Evolutionary conservation across 1,284 basidiomycete species (phyloP).

Genomic region (Trichosporon sp.): DNA sequence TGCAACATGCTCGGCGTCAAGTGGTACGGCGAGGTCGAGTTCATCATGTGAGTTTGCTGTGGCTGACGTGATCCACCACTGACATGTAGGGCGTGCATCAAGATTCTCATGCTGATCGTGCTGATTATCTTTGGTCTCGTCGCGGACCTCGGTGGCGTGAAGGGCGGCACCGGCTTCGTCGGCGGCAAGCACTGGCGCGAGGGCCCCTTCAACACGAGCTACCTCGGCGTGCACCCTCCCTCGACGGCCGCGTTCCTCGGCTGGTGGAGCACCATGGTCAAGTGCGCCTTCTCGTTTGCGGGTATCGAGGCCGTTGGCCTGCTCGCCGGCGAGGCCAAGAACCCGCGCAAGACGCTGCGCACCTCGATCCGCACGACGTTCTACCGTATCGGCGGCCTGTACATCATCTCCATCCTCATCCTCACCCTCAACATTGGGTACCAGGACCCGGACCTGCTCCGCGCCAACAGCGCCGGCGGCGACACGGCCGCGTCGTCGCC

Average conservation of each 20-base stretch:
- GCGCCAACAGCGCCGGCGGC: constrained; percentile 59
- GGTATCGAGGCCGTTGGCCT: constrained; percentile 56
- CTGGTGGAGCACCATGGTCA: constrained; percentile 63
- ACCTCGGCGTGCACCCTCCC: constrained; percentile 27
- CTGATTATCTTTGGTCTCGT: constrained; percentile 66
- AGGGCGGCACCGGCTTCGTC: constrained; percentile 59
- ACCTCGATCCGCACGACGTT: constrained; percentile 65
- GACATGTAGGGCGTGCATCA: constrained; percentile 15
- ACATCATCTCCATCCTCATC: constrained; percentile 56
- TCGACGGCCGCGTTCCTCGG: constrained; percentile 60
- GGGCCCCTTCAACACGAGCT: constrained; percentile 37
- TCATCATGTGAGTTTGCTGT: constrained; percentile 61
- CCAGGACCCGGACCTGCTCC: constrained; percentile 53
- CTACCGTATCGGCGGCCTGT: constrained; percentile 68
- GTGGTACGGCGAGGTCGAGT: constrained; percentile 56
- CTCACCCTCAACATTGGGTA: constrained; percentile 23
- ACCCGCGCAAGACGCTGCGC: constrained; percentile 69
- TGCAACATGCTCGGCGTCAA: constrained; percentile 30
- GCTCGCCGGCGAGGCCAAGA: constrained; percentile 58
- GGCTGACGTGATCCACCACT: background rate
- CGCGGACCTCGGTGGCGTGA: constrained; percentile 72
- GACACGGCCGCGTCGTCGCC: constrained; percentile 70
- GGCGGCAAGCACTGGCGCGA: constrained; percentile 32
- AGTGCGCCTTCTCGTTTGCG: constrained; percentile 43
- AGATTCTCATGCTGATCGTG: constrained; percentile 24